A percentile compares a stretch with the other conserved stretches of the same genome.
These are phyloP conservation scores for Solanum paucissectum DNA, from an alignment of 257 asterid species.

Conservation along the genomic window DNA sequence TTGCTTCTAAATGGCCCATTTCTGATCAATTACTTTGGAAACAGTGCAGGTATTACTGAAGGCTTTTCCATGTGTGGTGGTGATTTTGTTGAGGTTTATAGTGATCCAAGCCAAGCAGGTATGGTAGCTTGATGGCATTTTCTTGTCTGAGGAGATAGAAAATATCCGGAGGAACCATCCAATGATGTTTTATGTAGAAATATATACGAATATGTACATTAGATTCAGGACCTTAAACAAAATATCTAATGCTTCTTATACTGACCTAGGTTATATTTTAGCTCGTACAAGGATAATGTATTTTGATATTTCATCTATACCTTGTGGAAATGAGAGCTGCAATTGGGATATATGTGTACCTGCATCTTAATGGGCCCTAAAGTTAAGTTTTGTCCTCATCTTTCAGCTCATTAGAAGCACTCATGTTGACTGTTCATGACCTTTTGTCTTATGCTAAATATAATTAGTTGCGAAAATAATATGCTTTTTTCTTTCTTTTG, in stretches of 20 bases:
- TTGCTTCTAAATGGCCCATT: neutral
- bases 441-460: neutral
- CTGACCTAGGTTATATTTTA: neutral
- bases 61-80: constrained; percentile 99
- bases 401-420: neutral
- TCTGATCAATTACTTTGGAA: constrained; percentile 15
- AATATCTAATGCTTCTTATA: neutral
- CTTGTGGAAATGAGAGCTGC: neutral
- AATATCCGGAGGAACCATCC: neutral
- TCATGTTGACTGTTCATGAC: neutral
- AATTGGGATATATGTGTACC: neutral
- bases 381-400: neutral
- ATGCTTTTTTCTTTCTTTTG: neutral
- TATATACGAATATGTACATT: neutral
- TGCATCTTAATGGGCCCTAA: neutral
- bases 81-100: constrained; percentile 91
- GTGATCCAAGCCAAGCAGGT: constrained; percentile 89
- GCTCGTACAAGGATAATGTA: neutral
- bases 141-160: neutral
- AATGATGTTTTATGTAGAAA: neutral
- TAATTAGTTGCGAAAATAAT: neutral
- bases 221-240: neutral
- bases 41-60: constrained; percentile 97
- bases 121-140: neutral
- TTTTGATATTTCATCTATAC: neutral